These are phyloP conservation scores for Yamadazyma dendronema DNA, from an alignment of 1,139 yeast species.

Conservation along the genomic window DNA sequence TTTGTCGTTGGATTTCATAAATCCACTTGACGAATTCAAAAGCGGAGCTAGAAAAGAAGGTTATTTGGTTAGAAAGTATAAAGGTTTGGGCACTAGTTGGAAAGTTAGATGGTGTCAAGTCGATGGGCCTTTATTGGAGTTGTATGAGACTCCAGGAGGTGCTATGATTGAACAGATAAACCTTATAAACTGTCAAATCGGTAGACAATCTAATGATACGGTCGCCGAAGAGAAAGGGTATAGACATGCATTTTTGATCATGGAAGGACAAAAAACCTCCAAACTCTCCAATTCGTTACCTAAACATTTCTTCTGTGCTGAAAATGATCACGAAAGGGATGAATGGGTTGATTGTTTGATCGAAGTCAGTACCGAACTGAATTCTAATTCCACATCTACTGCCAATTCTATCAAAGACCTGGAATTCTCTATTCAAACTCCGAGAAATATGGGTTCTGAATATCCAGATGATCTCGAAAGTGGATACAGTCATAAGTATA, in stretches of 20 bases:
- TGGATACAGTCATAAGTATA: neutral
- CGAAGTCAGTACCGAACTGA: conserved; percentile 31
- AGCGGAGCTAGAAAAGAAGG: conserved; percentile 68
- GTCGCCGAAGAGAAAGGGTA: conserved; percentile 72
- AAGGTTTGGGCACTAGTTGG: conserved; percentile 64
- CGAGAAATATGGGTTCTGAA: conserved; percentile 11
- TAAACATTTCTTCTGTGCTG: conserved; percentile 79
- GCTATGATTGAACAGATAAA: conserved; percentile 55
- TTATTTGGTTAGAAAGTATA: conserved; percentile 56
- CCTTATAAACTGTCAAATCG: conserved; percentile 56
- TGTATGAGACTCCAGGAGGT: conserved; percentile 63
- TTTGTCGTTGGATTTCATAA: conserved; percentile 66
- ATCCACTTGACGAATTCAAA: conserved; percentile 58
- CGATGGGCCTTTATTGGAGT: conserved; percentile 61
- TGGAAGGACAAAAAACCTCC: conserved; percentile 59
- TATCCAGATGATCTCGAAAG: conserved; percentile 15
- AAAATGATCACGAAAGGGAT: conserved; percentile 76
- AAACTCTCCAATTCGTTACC: conserved; percentile 51
- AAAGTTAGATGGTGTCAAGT: conserved; percentile 71
- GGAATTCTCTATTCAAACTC: conserved; percentile 7
- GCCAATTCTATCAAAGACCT: conserved; percentile 7
- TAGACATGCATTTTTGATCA: conserved; percentile 71
- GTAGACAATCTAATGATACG: conserved; percentile 57
- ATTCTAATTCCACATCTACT: conserved; percentile 9
- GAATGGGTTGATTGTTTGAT: conserved; percentile 68